Evolutionary conservation across 1,139 yeast species (phyloP).

Genomic region (Blastobotrys proliferans): DNA sequence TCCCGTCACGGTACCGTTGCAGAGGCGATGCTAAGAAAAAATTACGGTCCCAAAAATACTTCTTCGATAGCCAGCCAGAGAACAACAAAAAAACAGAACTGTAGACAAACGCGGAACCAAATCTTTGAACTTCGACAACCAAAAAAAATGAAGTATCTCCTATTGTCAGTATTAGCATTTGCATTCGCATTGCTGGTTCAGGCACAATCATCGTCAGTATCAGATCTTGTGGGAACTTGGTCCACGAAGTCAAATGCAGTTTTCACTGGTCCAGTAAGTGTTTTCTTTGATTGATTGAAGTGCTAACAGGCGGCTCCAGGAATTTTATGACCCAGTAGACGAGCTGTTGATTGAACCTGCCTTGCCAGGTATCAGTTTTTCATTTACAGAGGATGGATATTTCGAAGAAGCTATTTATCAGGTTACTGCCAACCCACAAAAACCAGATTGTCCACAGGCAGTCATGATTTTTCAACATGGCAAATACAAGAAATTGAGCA

Average conservation of each 20-base stretch:
- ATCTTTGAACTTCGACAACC: too few species aligned
- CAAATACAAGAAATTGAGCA: slow-evolving; percentile 53
- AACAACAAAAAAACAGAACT: too few species aligned
- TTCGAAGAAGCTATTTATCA: slow-evolving; percentile 88
- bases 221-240: slow-evolving; percentile 73
- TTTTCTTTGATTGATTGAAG: too few species aligned
- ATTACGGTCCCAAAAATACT: too few species aligned
- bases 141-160: too few species aligned
- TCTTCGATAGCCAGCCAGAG: too few species aligned
- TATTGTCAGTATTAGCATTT: too few species aligned
- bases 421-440: slow-evolving; percentile 62
- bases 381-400: slow-evolving; percentile 87
- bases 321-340: slow-evolving; percentile 92
- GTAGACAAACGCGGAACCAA: too few species aligned
- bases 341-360: slow-evolving; percentile 93
- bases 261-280: slow-evolving; percentile 75
- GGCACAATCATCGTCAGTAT: too few species aligned
- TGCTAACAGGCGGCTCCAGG: slow-evolving; percentile 33
- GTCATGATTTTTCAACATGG: slow-evolving; percentile 88
- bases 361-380: slow-evolving; percentile 87
- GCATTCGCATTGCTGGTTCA: too few species aligned
- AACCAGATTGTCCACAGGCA: slow-evolving; percentile 82
- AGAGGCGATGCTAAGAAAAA: too few species aligned
- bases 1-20: too few species aligned
- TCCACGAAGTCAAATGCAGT: slow-evolving; percentile 88